phyloP scores from a whole-genome alignment of 1,284 basidiomycete genomes.

The Limonomyces culmigenus region DNA sequence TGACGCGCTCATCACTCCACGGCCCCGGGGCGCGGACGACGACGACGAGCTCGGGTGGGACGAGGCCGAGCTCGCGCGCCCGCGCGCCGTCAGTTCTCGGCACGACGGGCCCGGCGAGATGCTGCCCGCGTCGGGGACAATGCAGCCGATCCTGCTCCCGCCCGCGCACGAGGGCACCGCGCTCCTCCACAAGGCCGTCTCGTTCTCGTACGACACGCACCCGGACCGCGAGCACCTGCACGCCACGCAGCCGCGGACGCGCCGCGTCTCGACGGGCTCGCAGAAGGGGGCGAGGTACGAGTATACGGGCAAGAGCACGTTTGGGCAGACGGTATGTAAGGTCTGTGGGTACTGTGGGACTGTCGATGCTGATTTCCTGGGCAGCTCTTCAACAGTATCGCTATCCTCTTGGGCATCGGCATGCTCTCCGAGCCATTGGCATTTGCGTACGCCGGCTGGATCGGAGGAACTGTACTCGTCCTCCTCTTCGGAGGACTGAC shows the following conservation, averaged over 20 bases:
- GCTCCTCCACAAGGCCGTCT: slow-evolving; percentile 23
- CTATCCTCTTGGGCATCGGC: slow-evolving; percentile 77
- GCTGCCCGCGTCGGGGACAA: slow-evolving; percentile 1
- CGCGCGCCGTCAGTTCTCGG: no score
- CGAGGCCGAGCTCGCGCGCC: slow-evolving; percentile 16
- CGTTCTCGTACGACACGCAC: slow-evolving; percentile 12
- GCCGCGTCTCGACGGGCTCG: slow-evolving; percentile 3
- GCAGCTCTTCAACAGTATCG: slow-evolving; percentile 87
- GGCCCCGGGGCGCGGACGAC: slow-evolving; percentile 10
- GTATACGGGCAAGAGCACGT: slow-evolving; percentile 48
- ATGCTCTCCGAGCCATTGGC: slow-evolving; percentile 83
- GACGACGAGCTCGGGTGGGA: slow-evolving; percentile 27
- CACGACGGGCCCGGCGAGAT: not conserved
- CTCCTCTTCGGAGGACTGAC: slow-evolving; percentile 66
- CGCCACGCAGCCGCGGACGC: not conserved
- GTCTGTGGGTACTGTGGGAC: no score
- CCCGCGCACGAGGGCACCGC: slow-evolving; percentile 18
- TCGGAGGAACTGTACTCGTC: slow-evolving; percentile 57
- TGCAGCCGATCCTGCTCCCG: slow-evolving; percentile 1
- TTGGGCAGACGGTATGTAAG: slow-evolving; percentile 56
- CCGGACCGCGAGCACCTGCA: not conserved
- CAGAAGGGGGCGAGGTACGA: slow-evolving; percentile 7
- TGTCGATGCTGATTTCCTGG: no score
- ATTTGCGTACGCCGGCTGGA: slow-evolving; percentile 80
- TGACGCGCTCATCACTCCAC: slow-evolving; percentile 7